Base-by-base conservation (phyloP, 345 rosid species). In the Mangifera indica region DNA sequence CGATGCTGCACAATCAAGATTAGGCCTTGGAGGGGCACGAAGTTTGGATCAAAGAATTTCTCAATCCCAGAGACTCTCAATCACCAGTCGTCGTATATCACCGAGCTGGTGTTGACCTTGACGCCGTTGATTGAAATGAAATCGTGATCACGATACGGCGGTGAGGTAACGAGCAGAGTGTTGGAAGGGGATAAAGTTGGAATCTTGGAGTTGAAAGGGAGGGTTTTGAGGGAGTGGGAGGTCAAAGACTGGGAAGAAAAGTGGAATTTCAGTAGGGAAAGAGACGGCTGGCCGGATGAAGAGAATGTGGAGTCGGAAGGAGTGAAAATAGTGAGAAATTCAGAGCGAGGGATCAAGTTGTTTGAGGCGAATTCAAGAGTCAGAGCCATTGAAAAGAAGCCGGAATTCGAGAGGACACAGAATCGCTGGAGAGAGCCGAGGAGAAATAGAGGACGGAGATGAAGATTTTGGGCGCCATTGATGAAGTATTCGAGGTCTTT, bases 221-320 rank as follows among this genome's bases (percentile, higher is more conserved):
- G 75, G 54, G 76, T 60, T 42, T 55, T 67, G 60, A 81, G 76
- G 60, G 72, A 49, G 3, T 17, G 17, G 21, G 63, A 75, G 26
- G 78, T 12, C 58, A 73, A 13, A 56, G 63, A 57, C 0, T 37
- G 61, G 2, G 81, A 83, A 9, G 81, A 79, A 78, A 74, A 74
- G 66, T 84, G 87, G 56, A 69, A 69, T 5, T 34, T 78, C n/a
- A 84, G 78, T 15, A 76, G 84, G 44, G 71, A 57, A 21, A 84
- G 76, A 5, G 87, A 64, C 8, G 84, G 87, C 3, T 84, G 87
- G 58, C 83, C 84, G 0, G 64, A 74, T 3, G 60, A 29, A 13
- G 79, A 24, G 48, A 84, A 84, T 3, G 63, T 69, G 10, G 78
- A 14, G n/a, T 84, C 87, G 0, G n/a, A n/a, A n/a, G n/a, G n/a